A percentile compares a stretch with the other conserved stretches of the same genome.
These are phyloP conservation scores for Clathrospora elynae DNA, from an alignment of 2,329 filamentous ascomycete species.

Conservation along the genomic window DNA sequence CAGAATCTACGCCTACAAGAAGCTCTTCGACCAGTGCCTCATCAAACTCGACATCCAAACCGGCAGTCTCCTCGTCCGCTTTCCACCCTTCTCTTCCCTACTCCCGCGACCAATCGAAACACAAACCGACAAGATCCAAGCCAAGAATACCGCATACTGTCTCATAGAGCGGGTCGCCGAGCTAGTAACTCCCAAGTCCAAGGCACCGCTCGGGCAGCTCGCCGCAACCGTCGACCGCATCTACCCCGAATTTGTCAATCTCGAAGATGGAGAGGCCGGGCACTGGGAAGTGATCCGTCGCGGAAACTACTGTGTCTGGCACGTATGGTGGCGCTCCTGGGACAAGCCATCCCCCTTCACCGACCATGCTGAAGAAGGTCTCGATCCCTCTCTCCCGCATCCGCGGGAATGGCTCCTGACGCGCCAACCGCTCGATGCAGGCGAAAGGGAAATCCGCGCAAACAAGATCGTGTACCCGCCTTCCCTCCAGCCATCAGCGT, in stretches of 20 bases:
- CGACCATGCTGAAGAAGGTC: slow-evolving; percentile 6
- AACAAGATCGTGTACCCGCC: slow-evolving; percentile 18
- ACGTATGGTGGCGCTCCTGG: slow-evolving; percentile 35
- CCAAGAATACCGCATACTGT: slow-evolving; percentile 46
- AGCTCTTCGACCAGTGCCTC: slow-evolving; percentile 57
- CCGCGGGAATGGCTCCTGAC: slow-evolving; percentile 34
- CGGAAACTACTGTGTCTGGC: slow-evolving; percentile 26
- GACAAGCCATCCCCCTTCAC: slow-evolving; percentile 19
- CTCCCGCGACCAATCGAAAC: slow-evolving; percentile 21
- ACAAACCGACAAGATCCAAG: slow-evolving; percentile 22
- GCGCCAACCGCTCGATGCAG: slow-evolving; percentile 27
- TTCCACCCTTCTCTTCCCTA: slow-evolving; percentile 32
- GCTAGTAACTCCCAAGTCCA: slow-evolving; percentile 55
- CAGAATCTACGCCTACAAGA: slow-evolving; percentile 60
- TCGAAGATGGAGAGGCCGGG: slow-evolving; percentile 1
- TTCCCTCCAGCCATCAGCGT: not conserved
- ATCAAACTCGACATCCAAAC: slow-evolving; percentile 53
- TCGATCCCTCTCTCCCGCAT: slow-evolving; percentile 7
- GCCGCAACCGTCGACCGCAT: slow-evolving; percentile 48
- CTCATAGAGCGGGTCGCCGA: slow-evolving; percentile 57
- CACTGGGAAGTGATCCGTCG: slow-evolving; percentile 5
- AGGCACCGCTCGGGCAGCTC: slow-evolving; percentile 52
- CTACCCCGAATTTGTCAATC: slow-evolving; percentile 44
- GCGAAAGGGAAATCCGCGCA: not conserved
- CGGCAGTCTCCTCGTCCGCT: slow-evolving; percentile 41